Percentiles rank a stretch among this genome's conserved stretches.
These are phyloP conservation scores for Xerocomellus chrysenteron DNA, from an alignment of 768 basidiomycete species.

Conservation along the genomic window DNA sequence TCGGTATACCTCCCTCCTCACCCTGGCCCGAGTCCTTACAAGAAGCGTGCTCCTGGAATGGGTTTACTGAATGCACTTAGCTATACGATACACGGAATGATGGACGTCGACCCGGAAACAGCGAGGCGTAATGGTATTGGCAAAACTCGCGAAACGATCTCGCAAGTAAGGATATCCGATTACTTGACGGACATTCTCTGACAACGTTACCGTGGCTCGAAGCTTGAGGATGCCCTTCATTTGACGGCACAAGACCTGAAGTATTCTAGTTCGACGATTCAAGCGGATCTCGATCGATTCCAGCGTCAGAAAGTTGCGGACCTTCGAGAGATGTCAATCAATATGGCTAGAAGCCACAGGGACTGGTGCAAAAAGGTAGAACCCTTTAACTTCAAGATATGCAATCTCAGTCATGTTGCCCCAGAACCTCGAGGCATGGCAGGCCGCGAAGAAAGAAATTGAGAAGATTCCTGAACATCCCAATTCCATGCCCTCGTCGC, in stretches of 20 bases:
- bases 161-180: conserved; percentile 60
- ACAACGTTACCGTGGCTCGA: conserved; percentile 19
- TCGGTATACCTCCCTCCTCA: conserved; percentile 68
- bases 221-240: conserved; percentile 96
- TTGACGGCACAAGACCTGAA: conserved; percentile 91
- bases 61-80: conserved; percentile 88
- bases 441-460: conserved; percentile 91
- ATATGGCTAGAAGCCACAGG: conserved; percentile 84
- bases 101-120: conserved; percentile 97
- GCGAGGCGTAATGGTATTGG: conserved; percentile 90
- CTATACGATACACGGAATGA: conserved; percentile 96
- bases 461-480: conserved; percentile 90
- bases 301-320: conserved; percentile 99
- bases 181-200: conserved; percentile 13
- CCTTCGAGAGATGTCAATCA: conserved; percentile 88
- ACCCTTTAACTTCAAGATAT: conserved; percentile 2
- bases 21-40: conserved; percentile 72
- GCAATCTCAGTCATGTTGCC: conserved; percentile 16
- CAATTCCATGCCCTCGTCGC: conserved; percentile 55
- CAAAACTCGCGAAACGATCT: conserved; percentile 91
- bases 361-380: conserved; percentile 96
- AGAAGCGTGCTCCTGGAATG: conserved; percentile 69
- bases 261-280: conserved; percentile 94
- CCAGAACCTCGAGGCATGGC: conserved; percentile 96
- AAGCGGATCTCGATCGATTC: conserved; percentile 96